Evolutionary conservation across 768 basidiomycete genomes (phyloP).

Genomic region (Cytidiella melzeri): DNA sequence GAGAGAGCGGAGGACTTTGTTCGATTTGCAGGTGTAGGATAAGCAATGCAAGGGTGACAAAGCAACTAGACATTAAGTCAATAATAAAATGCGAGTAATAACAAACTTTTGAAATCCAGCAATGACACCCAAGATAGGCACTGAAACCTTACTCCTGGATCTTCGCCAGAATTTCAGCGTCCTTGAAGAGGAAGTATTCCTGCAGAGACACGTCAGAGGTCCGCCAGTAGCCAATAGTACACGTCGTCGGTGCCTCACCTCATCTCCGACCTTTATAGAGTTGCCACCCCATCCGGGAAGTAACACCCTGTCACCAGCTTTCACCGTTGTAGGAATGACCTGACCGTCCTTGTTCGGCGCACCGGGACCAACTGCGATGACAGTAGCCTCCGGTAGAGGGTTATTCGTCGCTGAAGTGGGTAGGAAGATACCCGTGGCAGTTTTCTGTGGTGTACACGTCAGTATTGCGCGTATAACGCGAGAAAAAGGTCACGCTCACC

Average conservation of each 20-base stretch:
- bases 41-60: constrained; percentile 12
- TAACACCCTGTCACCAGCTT: constrained; percentile 87
- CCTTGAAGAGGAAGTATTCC: constrained; percentile 96
- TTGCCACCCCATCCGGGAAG: constrained; percentile 97
- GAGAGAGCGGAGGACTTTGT: constrained; percentile 6
- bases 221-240: background rate
- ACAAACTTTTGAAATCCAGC: constrained; percentile 10
- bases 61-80: constrained; percentile 12
- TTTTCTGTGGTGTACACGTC: constrained; percentile 60
- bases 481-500: constrained; percentile 42
- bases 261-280: constrained; percentile 93
- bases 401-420: constrained; percentile 81
- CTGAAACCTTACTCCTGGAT: constrained; percentile 65
- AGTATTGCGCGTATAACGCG: background rate
- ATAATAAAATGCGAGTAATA: constrained; percentile 12
- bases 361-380: constrained; percentile 93
- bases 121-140: constrained; percentile 4
- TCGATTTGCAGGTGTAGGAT: background rate
- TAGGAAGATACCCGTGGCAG: constrained; percentile 92
- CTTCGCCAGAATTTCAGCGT: constrained; percentile 92
- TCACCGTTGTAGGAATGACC: constrained; percentile 68
- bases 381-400: constrained; percentile 95
- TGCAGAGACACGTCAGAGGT: constrained; percentile 25
- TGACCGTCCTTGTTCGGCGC: constrained; percentile 84
- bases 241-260: constrained; percentile 47